phyloP scores from a whole-genome alignment of 108 stramenopile genomes.

The Nitzschia sp. region DNA sequence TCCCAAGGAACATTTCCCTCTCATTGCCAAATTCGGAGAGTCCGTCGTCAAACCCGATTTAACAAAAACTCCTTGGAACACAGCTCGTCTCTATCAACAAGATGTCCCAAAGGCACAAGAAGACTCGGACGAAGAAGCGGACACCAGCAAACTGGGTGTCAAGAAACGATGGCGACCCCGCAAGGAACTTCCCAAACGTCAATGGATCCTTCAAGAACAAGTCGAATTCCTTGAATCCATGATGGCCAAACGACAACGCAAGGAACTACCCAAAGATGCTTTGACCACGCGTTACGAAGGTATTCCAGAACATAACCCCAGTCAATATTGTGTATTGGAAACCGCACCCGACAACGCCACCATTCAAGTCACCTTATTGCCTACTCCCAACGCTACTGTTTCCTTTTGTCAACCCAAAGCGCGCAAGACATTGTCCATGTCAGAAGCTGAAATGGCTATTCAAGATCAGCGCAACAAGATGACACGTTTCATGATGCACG shows the following conservation, averaged over 20 bases:
- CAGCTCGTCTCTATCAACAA: conserved; percentile 72
- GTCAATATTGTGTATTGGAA: conserved; percentile 63
- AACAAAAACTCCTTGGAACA: conserved; percentile 38
- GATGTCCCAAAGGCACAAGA: conserved; percentile 78
- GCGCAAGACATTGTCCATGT: conserved; percentile 58
- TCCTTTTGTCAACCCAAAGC: conserved; percentile 76
- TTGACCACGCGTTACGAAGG: conserved; percentile 72
- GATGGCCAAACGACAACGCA: conserved; percentile 44
- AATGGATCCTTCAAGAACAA: conserved; percentile 81
- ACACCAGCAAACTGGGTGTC: conserved; percentile 37
- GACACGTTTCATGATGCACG: conserved; percentile 79
- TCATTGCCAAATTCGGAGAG: conserved; percentile 74
- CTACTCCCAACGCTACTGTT: conserved; percentile 57
- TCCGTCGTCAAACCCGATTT: conserved; percentile 64
- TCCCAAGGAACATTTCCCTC: conserved; percentile 58
- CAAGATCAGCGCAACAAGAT: conserved; percentile 56
- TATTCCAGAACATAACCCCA: conserved; percentile 69
- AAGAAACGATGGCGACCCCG: conserved; percentile 68
- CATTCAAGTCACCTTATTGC: conserved; percentile 51
- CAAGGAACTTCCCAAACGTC: conserved; percentile 59
- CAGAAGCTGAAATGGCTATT: conserved; percentile 79
- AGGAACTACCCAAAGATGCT: conserved; percentile 11
- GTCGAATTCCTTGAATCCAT: conserved; percentile 74
- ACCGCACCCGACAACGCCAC: conserved; percentile 12
- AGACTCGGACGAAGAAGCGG: conserved; percentile 60